phyloP scores from a whole-genome alignment of 176 grass and related monocot genomes.

The Aegilops longissima region DNA sequence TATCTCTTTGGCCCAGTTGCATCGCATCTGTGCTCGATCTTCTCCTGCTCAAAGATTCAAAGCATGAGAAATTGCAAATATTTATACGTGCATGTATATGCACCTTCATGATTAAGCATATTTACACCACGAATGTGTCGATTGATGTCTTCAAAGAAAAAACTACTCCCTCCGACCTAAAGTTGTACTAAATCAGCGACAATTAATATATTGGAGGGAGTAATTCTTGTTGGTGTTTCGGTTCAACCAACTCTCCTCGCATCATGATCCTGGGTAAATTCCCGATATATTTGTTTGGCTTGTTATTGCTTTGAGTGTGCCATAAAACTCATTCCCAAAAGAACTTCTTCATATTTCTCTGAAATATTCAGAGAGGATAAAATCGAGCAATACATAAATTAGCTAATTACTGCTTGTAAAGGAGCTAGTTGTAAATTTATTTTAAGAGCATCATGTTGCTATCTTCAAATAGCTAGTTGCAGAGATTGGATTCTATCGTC shows the following conservation, averaged over 20 bases:
- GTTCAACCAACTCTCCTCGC: background rate
- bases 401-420: background rate
- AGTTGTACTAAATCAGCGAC: no score
- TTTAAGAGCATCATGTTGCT: constrained; percentile 11
- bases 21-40: constrained; percentile 26
- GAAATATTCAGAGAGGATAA: background rate
- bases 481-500: constrained; percentile 40
- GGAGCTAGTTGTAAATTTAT: background rate
- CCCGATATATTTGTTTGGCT: background rate
- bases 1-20: constrained; percentile 33
- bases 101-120: background rate
- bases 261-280: background rate
- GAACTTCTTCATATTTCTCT: background rate
- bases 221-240: background rate
- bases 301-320: background rate
- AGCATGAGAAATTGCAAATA: background rate
- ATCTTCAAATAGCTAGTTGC: constrained; percentile 38
- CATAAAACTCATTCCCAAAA: background rate
- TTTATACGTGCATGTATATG: background rate
- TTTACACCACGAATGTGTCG: background rate
- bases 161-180: background rate
- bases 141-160: background rate
- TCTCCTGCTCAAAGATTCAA: constrained; percentile 18
- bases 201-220: no score
- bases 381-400: background rate